Percentiles rank a stretch among this genome's conserved stretches.
Evolutionary conservation across 2,329 filamentous ascomycete genomes (phyloP).

Genomic region (Aspergillus neoniger): DNA sequence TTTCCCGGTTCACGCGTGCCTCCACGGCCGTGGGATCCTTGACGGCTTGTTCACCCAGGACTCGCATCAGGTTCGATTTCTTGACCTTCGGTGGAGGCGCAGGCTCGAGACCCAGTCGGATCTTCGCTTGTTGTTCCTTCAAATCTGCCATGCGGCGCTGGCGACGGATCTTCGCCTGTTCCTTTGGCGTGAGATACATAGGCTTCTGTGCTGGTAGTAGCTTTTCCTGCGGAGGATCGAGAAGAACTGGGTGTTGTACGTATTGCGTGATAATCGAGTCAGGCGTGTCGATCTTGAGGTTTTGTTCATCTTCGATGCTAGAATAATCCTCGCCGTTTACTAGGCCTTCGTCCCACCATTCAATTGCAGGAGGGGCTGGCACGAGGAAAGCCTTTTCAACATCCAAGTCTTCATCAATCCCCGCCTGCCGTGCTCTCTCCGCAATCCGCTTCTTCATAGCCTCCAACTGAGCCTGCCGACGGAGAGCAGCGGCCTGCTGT

Average conservation of each 20-base stretch:
- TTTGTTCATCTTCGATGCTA: slow-evolving; percentile 63
- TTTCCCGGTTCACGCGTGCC: slow-evolving; percentile 88
- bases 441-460: slow-evolving; percentile 94
- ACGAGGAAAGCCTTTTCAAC: slow-evolving; percentile 88
- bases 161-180: slow-evolving; percentile 86
- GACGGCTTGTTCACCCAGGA: slow-evolving; percentile 86
- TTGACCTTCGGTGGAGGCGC: slow-evolving; percentile 95
- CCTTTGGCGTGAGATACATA: slow-evolving; percentile 87
- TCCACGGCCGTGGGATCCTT: slow-evolving; percentile 98
- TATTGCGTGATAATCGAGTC: slow-evolving; percentile 89
- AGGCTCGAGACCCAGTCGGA: slow-evolving; percentile 83
- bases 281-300: slow-evolving; percentile 72
- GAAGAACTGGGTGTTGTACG: slow-evolving; percentile 86
- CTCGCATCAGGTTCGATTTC: slow-evolving; percentile 95
- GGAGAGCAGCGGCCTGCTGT: slow-evolving; percentile 83
- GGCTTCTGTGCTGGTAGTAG: slow-evolving; percentile 77
- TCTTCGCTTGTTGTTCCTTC: slow-evolving; percentile 96
- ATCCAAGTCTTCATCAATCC: slow-evolving; percentile 86
- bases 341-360: slow-evolving; percentile 97
- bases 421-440: slow-evolving; percentile 81
- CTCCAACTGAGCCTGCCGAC: slow-evolving; percentile 84
- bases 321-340: slow-evolving; percentile 75
- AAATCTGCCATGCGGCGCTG: slow-evolving; percentile 89
- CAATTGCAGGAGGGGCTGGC: slow-evolving; percentile 79
- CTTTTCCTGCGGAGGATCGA: slow-evolving; percentile 90